Conservation (phyloP, 179 eudicot species). For the Nepenthes alata region DNA sequence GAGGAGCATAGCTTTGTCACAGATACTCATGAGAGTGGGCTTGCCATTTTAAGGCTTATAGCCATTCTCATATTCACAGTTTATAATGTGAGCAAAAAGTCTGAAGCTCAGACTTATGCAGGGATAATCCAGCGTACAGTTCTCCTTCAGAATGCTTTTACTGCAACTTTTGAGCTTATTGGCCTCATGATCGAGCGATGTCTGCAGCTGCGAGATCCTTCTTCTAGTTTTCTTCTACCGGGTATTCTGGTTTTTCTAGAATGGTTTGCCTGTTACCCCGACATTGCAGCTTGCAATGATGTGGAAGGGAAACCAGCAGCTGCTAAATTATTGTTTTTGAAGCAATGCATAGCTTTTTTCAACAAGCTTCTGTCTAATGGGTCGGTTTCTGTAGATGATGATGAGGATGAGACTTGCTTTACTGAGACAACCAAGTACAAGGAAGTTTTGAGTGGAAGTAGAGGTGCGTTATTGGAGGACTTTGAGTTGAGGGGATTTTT, state of each 20-base stretch:
- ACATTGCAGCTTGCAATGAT: conserved; percentile 56
- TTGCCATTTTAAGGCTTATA: conserved; percentile 52
- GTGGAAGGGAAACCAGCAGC: conserved; percentile 47
- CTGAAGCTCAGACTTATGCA: conserved; percentile 77
- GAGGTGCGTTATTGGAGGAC: conserved; percentile 75
- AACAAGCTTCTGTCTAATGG: conserved; percentile 60
- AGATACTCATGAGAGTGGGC: conserved; percentile 55
- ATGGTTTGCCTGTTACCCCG: conserved; percentile 78
- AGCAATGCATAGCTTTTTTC: conserved; percentile 40
- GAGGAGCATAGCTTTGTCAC: conserved; percentile 65
- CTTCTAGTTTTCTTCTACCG: conserved; percentile 72
- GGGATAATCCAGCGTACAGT: conserved; percentile 72
- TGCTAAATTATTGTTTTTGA: conserved; percentile 69
- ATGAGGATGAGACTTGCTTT: conserved; percentile 67
- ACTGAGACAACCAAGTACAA: conserved; percentile 69
- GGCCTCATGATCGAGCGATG: conserved; percentile 60
- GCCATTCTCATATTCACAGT: conserved; percentile 68
- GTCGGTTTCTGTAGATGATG: conserved; percentile 25
- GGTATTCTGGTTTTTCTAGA: conserved; percentile 82
- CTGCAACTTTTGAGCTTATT: conserved; percentile 62
- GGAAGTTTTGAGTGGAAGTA: conserved; percentile 55
- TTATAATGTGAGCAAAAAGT: conserved; percentile 57
- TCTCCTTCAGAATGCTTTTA: conserved; percentile 65
- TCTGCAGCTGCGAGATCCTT: conserved; percentile 54
- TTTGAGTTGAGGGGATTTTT: conserved; percentile 82